These are phyloP conservation scores for Verticillium albo-atrum DNA, from an alignment of 2,329 filamentous ascomycete species.

Conservation along the genomic window DNA sequence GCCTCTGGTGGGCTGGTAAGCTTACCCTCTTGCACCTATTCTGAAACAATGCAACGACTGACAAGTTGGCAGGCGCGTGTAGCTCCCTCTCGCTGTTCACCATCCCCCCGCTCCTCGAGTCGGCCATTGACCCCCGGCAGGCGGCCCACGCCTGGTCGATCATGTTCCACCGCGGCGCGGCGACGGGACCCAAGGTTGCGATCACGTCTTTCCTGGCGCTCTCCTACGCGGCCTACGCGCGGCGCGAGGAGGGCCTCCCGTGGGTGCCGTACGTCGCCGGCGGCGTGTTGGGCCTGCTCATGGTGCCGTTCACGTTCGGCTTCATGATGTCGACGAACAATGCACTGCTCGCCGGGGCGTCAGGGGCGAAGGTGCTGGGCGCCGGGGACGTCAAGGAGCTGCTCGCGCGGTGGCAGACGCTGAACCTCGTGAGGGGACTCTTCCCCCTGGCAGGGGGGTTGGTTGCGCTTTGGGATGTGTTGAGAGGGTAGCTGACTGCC, in stretches of 20 bases:
- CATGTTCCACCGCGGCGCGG: constrained; percentile 30
- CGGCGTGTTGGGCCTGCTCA: constrained; percentile 25
- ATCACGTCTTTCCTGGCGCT: constrained; percentile 26
- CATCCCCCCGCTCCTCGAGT: constrained; percentile 22
- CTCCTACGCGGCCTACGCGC: constrained; percentile 29
- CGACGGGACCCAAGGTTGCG: constrained; percentile 31
- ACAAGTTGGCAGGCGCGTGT: constrained; percentile 25
- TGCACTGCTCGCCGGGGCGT: constrained; percentile 18
- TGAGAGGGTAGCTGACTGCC: not conserved
- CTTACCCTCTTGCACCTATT: not conserved
- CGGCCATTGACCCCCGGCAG: constrained; percentile 20
- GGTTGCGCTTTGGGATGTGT: constrained; percentile 6
- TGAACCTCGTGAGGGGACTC: constrained; percentile 9
- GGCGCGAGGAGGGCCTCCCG: constrained; percentile 15
- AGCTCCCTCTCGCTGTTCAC: constrained; percentile 29
- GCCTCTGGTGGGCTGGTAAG: constrained; percentile 10
- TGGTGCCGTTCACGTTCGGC: constrained; percentile 34
- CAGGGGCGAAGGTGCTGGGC: constrained; percentile 4
- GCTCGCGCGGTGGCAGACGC: constrained; percentile 9
- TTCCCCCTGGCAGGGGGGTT: constrained; percentile 6
- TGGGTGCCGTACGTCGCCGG: constrained; percentile 30
- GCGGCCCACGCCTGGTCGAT: constrained; percentile 30
- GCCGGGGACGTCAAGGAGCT: constrained; percentile 6
- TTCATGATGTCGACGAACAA: constrained; percentile 32
- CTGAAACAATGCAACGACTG: not conserved